A percentile compares a stretch with the other conserved stretches of the same genome.
phyloP scores from a whole-genome alignment of 2,329 filamentous ascomycete genomes.

The Orbilia blumenaviensis region DNA sequence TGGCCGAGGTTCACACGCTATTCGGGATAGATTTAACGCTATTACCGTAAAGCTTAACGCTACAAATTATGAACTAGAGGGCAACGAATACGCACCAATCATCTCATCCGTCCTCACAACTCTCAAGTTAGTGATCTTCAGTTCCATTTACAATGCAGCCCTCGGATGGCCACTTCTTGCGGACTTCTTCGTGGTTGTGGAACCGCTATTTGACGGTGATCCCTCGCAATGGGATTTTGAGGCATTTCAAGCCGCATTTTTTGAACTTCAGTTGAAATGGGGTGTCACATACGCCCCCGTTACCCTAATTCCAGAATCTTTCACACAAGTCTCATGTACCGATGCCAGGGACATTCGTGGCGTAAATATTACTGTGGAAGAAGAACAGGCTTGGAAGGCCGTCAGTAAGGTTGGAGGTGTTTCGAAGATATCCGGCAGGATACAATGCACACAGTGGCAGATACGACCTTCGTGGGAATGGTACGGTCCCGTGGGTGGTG shows the following conservation, averaged over 20 bases:
- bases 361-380: background rate
- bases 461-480: slow-evolving; percentile 47
- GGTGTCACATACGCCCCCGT: background rate
- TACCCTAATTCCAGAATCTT: slow-evolving; percentile 18
- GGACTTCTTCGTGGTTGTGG: slow-evolving; percentile 18
- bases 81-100: background rate
- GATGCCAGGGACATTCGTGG: slow-evolving; percentile 34
- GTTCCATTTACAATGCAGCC: background rate
- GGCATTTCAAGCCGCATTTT: background rate
- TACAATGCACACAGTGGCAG: slow-evolving; percentile 22
- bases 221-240: slow-evolving; percentile 21
- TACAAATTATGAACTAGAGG: slow-evolving; percentile 28
- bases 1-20: background rate
- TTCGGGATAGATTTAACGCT: slow-evolving; percentile 27
- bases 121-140: slow-evolving; percentile 2
- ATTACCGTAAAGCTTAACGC: slow-evolving; percentile 38
- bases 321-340: slow-evolving; percentile 24
- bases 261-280: background rate
- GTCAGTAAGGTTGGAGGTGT: slow-evolving; percentile 22
- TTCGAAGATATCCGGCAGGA: background rate
- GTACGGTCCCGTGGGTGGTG: slow-evolving; percentile 38
- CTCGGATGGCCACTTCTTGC: slow-evolving; percentile 8
- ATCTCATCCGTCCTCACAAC: background rate
- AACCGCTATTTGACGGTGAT: background rate
- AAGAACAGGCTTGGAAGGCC: slow-evolving; percentile 16